Conservation (phyloP, 352 stramenopile genomes). For the Pythium sp. region DNA sequence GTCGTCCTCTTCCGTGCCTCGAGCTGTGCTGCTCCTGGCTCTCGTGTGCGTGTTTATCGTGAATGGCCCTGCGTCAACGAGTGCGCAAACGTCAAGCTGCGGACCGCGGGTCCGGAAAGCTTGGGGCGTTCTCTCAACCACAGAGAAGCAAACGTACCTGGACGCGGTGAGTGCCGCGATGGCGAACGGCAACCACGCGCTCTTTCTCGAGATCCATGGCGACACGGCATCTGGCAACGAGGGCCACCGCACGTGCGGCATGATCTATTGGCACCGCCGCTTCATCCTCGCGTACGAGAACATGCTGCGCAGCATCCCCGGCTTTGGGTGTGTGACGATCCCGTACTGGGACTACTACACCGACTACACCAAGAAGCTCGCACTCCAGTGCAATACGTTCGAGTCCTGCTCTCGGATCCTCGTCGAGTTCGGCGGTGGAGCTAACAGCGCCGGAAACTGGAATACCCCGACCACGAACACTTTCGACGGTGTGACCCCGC, state of each 20-base stretch:
- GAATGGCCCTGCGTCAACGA: background rate
- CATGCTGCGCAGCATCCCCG: slow-evolving; percentile 65
- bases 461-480: slow-evolving; percentile 19
- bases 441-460: slow-evolving; percentile 6
- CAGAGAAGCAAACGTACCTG: slow-evolving; percentile 64
- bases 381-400: slow-evolving; percentile 26
- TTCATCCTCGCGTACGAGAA: slow-evolving; percentile 72
- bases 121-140: slow-evolving; percentile 36
- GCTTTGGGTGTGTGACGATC: slow-evolving; percentile 65
- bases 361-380: slow-evolving; percentile 34
- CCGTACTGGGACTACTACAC: slow-evolving; percentile 82
- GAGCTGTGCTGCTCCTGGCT: background rate
- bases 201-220: slow-evolving; percentile 58
- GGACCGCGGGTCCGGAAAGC: slow-evolving; percentile 45
- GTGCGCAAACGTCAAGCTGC: slow-evolving; percentile 26
- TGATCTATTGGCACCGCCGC: slow-evolving; percentile 71
- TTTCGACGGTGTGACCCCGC: slow-evolving; percentile 27
- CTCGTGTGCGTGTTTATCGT: slow-evolving; percentile 23
- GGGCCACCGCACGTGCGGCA: slow-evolving; percentile 42
- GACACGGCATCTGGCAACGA: slow-evolving; percentile 38
- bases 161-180: slow-evolving; percentile 60
- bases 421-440: slow-evolving; percentile 27
- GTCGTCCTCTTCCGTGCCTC: background rate
- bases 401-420: slow-evolving; percentile 40
- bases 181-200: slow-evolving; percentile 39